Conservation (phyloP, 176 grass and related monocot genomes). For the Paspalum notatum region DNA sequence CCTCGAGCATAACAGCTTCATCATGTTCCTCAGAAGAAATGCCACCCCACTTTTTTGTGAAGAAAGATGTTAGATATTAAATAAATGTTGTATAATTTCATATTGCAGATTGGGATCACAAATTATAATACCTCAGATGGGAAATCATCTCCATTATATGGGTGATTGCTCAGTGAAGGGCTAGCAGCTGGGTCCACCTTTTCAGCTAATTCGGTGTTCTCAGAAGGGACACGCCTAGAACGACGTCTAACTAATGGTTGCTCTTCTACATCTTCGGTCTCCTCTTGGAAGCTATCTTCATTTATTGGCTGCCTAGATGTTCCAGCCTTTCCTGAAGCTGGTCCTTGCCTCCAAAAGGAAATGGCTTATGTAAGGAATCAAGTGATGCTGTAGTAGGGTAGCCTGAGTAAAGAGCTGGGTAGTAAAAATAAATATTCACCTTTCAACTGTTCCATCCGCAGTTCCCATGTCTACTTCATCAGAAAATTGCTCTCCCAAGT, state of each 20-base stretch:
- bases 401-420: constrained; percentile 15
- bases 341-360: constrained; percentile 69
- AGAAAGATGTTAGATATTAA: constrained; percentile 37
- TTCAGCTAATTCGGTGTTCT: constrained; percentile 45
- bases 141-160: constrained; percentile 53
- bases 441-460: constrained; percentile 45
- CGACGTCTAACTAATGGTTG: constrained; percentile 68
- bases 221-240: constrained; percentile 58
- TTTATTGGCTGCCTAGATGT: constrained; percentile 55
- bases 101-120: neutral
- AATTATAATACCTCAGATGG: constrained; percentile 69
- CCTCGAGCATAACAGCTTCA: constrained; percentile 99
- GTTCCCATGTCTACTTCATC: constrained; percentile 44
- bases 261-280: constrained; percentile 79
- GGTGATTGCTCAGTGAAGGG: constrained; percentile 36
- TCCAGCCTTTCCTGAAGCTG: constrained; percentile 56
- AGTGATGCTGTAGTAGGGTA: constrained; percentile 22
- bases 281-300: constrained; percentile 62
- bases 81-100: constrained; percentile 9
- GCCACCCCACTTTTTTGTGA: constrained; percentile 82
- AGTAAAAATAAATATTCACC: constrained; percentile 67
- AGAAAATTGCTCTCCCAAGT: constrained; percentile 52
- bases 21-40: constrained; percentile 95
- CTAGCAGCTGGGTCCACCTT: constrained; percentile 35
- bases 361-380: constrained; percentile 29